phyloP scores from a whole-genome alignment of 1,284 basidiomycete species.

The Leccinum subspadiceum region DNA sequence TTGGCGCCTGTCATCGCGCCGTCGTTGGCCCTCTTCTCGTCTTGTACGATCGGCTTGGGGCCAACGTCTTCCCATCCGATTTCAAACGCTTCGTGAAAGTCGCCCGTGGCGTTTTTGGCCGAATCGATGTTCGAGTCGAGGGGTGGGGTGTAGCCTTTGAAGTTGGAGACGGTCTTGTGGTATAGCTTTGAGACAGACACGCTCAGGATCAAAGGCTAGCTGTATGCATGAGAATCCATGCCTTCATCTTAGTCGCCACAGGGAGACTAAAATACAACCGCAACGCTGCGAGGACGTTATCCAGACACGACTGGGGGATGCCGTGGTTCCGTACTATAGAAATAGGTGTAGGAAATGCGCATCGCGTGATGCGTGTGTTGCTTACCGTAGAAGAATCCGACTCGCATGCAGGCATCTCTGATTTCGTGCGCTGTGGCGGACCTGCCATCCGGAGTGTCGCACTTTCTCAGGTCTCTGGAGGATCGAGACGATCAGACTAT shows the following conservation, averaged over 20 bases:
- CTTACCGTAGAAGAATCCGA: constrained; percentile 35
- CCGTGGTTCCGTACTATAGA: constrained; percentile 69
- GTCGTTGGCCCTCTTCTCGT: constrained; percentile 28
- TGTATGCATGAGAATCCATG: constrained; percentile 23
- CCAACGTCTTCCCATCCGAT: constrained; percentile 60
- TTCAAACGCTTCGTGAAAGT: constrained; percentile 85
- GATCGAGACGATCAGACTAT: no score
- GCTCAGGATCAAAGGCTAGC: background rate
- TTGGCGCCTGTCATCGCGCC: constrained; percentile 63
- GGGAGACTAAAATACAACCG: constrained; percentile 68
- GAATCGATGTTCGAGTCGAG: constrained; percentile 65
- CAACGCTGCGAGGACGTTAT: constrained; percentile 49
- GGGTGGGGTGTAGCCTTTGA: constrained; percentile 77
- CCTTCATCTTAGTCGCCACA: constrained; percentile 58
- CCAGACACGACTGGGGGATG: constrained; percentile 56
- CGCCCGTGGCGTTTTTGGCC: constrained; percentile 52
- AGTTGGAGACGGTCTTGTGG: constrained; percentile 66
- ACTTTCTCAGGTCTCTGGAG: no score
- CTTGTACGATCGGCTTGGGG: background rate
- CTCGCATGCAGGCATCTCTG: constrained; percentile 32
- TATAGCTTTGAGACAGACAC: constrained; percentile 49
- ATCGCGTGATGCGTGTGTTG: background rate
- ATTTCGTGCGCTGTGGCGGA: constrained; percentile 23
- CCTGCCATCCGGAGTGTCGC: background rate
- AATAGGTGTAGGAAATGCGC: background rate